Conservation (phyloP, 768 basidiomycete species). For the Psilocybe subaeruginosa region DNA sequence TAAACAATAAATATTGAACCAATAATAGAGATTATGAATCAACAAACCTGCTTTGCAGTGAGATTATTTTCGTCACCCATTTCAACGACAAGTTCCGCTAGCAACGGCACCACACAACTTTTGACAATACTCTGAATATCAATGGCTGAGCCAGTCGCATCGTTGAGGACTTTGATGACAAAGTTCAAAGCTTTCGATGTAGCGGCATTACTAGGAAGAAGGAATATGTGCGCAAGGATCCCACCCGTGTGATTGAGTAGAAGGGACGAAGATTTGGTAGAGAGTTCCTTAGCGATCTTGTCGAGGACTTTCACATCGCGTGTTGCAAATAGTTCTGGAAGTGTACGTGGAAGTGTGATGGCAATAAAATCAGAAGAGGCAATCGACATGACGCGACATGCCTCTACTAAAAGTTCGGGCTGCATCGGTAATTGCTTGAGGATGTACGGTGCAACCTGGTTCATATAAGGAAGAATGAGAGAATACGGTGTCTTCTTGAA, state of each 20-base stretch:
- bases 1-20: neutral
- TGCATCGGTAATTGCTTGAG: conserved; percentile 59
- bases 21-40: neutral
- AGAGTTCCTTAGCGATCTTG: conserved; percentile 58
- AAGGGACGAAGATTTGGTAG: conserved; percentile 27
- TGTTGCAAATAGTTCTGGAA: conserved; percentile 71
- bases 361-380: conserved; percentile 62
- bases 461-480: conserved; percentile 71
- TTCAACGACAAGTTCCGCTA: conserved; percentile 75
- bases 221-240: conserved; percentile 70
- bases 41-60: conserved; percentile 47
- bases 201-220: conserved; percentile 54
- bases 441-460: conserved; percentile 67
- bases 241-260: conserved; percentile 48
- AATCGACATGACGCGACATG: conserved; percentile 69
- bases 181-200: conserved; percentile 66
- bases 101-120: conserved; percentile 67
- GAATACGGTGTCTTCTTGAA: conserved; percentile 66
- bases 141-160: conserved; percentile 42
- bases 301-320: conserved; percentile 62
- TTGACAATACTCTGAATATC: conserved; percentile 59
- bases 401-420: conserved; percentile 61
- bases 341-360: conserved; percentile 61
- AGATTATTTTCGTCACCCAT: conserved; percentile 70
- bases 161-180: conserved; percentile 58